Percentiles rank a stretch among this genome's conserved stretches.
phyloP scores from a whole-genome alignment of 495 filamentous ascomycete species.

The Aspergillus leporis region DNA sequence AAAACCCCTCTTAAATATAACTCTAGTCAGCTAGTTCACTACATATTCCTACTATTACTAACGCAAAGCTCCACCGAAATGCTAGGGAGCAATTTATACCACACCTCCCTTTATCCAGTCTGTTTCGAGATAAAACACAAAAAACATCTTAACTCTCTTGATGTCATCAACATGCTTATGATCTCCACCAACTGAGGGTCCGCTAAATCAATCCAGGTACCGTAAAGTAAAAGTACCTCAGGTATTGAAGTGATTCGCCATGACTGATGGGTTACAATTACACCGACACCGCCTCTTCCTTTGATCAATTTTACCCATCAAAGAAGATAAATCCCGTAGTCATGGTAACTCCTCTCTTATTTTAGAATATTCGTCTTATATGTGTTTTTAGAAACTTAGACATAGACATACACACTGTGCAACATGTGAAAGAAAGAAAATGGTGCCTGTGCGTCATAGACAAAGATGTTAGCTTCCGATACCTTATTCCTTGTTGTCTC shows the following conservation, averaged over 20 bases:
- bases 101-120: too few relatives aligned
- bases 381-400: not conserved
- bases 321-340: not conserved
- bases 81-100: too few relatives aligned
- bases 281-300: not conserved
- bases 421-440: not conserved
- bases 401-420: not conserved
- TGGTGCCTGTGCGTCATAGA: too few relatives aligned
- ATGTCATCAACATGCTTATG: not conserved
- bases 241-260: not conserved
- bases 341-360: not conserved
- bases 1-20: not conserved
- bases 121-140: too few relatives aligned
- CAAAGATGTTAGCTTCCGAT: too few relatives aligned
- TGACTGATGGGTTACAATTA: not conserved
- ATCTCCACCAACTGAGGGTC: not conserved
- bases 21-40: not conserved
- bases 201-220: constrained; percentile 1
- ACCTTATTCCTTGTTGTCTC: not conserved
- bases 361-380: not conserved
- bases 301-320: not conserved
- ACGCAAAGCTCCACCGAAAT: too few relatives aligned
- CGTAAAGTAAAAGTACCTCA: constrained; percentile 3
- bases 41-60: too few relatives aligned
- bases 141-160: not conserved